These are phyloP conservation scores for Zygoascus meyerae DNA, from an alignment of 1,139 yeast species.

Conservation along the genomic window DNA sequence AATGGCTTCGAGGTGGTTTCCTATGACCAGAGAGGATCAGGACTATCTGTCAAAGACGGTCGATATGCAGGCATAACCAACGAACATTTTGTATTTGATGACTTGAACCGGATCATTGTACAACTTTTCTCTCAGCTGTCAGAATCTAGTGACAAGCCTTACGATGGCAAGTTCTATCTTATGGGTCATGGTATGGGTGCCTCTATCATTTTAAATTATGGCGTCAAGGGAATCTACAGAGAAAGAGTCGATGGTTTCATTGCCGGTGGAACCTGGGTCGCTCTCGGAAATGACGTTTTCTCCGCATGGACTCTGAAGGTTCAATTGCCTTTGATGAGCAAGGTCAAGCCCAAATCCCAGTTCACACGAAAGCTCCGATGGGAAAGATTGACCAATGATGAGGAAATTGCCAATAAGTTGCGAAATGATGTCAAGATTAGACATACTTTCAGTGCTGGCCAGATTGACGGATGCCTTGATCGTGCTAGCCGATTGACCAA, in stretches of 20 bases:
- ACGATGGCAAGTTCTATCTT: conserved; percentile 42
- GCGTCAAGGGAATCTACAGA: conserved; percentile 55
- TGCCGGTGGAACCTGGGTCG: conserved; percentile 63
- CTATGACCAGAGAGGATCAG: conserved; percentile 88
- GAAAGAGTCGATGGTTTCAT: conserved; percentile 51
- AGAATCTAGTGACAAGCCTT: conserved; percentile 4
- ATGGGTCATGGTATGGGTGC: conserved; percentile 98
- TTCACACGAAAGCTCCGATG: conserved; percentile 52
- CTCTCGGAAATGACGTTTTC: conserved; percentile 48
- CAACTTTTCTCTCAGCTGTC: conserved; percentile 3
- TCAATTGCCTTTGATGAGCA: conserved; percentile 46
- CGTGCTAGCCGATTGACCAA: conserved; percentile 53
- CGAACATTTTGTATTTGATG: conserved; percentile 59
- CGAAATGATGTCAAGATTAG: conserved; percentile 28
- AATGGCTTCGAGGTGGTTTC: conserved; percentile 68
- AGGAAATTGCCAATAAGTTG: conserved; percentile 25
- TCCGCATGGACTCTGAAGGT: conserved; percentile 48
- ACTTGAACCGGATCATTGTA: conserved; percentile 58
- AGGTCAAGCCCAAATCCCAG: conserved; percentile 47
- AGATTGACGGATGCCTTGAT: conserved; percentile 57
- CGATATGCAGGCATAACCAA: conserved; percentile 58
- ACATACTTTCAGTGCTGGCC: conserved; percentile 45
- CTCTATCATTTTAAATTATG: conserved; percentile 70
- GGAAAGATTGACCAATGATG: conserved; percentile 53
- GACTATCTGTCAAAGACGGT: conserved; percentile 52